Base-by-base conservation (phyloP, 192 early-diverging fungal species). In the Physocladia obscura region DNA sequence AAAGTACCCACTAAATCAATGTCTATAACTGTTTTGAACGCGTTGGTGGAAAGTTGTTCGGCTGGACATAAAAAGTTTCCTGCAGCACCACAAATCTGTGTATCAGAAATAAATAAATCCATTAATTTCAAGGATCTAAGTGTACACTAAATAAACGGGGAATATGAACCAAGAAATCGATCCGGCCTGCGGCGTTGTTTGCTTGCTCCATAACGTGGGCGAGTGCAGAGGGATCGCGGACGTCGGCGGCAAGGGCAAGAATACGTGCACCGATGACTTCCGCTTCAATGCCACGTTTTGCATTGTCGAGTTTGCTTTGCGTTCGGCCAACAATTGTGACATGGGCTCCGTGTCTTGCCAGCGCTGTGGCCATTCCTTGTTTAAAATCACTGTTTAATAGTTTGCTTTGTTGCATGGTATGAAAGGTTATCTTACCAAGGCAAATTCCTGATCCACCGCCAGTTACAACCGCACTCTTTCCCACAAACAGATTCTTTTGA, bases 21-120 rank as follows among this genome's bases (percentile, higher is more conserved):
- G 56, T 76, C 79, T 11, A 81, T 59, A 32, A 82, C 80, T 27
- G 68, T 81, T 54, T 82, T 82, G 83, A 91, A 92, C 27, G 87
- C 91, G 63, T 89, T 88, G 49, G 85, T 82, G 2, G 86, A 88
- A 4, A 92, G 74, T 30, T 81, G 67, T 49, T 89, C 84, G 31
- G 82, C 85, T 31, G 88, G 74, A 15, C 87, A 75, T 37, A 92
- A 73, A 63, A 92, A 92, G 76, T 92, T 92, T 26, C 91, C 91
- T 15, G 91, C 90, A 6, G 86, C 84, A 49, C 84, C 82, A 59
- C 78, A 80, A 49, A 88, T 77, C 44, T 27, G 15, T 6, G 24
- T 22, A n/a, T 11, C 1, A 8, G 62, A 13, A 21, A 38, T 13
- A 19, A 34, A 35, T n/a, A n/a, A n/a, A n/a, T n/a, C n/a, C 1